Base-by-base conservation (phyloP, 345 rosid genomes). In the Capsella bursapastoris region DNA sequence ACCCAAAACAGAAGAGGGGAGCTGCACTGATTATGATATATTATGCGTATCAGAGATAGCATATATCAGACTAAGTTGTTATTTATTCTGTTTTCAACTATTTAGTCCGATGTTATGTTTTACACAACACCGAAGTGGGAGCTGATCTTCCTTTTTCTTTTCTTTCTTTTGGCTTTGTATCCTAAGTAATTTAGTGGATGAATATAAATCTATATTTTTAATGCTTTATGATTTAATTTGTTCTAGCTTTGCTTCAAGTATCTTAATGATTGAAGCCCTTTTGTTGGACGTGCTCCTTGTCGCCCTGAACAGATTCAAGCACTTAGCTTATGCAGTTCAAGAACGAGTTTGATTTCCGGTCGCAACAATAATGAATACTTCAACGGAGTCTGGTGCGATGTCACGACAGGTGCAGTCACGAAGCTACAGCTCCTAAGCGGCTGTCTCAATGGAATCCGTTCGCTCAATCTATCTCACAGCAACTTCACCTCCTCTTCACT, bases 331-430 rank as follows among this genome's bases (percentile, higher is more conserved):
- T 25, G 58, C 16, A 48, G 50, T 71, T 71, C 59, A 71, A 59
- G 38, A 71, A 37, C 50, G 75, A 71, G 58, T 71, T 71, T 59
- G 50, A 59, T 48, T 22, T 29, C 2, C 49, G n/a, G 49, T 59
- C 49, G 75, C 50, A 71, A 48, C 53, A 45, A 34, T 3, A 47
- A 8, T 32, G 69, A 64, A 15, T 43, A 9, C 60, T 45, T 9
- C 0, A 57, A 65, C 8, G 76, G 76, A 64, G 50, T 72, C 31
- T 7, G 34, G 63, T 72, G 76, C 35, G 55, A 72, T 63, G 63
- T 50, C 25, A 8, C 53, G 27, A 63, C 69, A 1, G 70, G 63
- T 72, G 69, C n/a, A 1, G 7, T 63, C 62, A 72, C 53, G 1
- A 61, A 16, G 53, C 58, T 71, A 59, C 58, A 13, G n/a, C 74